A percentile compares a stretch with the other conserved stretches of the same genome.
phyloP scores from a whole-genome alignment of 345 rosid species.

The Populus ilicifolia region DNA sequence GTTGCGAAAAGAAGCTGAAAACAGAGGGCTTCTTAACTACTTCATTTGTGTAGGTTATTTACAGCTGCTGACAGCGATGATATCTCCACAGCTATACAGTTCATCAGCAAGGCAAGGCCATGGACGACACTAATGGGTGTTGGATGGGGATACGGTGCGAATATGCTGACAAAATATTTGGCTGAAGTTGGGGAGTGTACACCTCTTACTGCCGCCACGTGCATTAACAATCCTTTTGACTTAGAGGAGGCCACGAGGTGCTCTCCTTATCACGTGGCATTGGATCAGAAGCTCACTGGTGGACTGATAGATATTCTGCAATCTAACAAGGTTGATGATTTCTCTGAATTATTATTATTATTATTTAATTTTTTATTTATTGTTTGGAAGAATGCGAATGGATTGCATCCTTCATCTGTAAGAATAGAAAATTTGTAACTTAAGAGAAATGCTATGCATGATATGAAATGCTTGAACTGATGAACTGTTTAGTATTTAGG shows the following conservation, averaged over 20 bases:
- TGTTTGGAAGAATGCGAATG: background rate
- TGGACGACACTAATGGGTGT: conserved; percentile 80
- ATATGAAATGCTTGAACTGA: conserved; percentile 5
- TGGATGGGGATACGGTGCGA: conserved; percentile 91
- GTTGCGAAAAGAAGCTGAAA: conserved; percentile 15
- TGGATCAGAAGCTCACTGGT: conserved; percentile 58
- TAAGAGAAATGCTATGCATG: background rate
- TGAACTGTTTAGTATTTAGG: background rate
- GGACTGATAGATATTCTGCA: conserved; percentile 73
- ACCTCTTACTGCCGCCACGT: conserved; percentile 80
- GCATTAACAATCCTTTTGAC: conserved; percentile 91
- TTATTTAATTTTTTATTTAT: no score
- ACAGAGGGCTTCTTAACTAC: conserved; percentile 35
- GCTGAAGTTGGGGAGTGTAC: conserved; percentile 85
- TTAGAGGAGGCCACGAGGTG: conserved; percentile 78
- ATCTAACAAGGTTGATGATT: conserved; percentile 66
- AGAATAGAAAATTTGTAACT: background rate
- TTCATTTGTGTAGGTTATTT: conserved; percentile 74
- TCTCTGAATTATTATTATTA: conserved; percentile 6
- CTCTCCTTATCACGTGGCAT: conserved; percentile 41
- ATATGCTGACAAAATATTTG: conserved; percentile 81
- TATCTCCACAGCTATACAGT: conserved; percentile 67
- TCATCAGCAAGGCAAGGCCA: conserved; percentile 76
- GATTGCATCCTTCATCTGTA: background rate
- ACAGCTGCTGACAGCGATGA: conserved; percentile 98